Conservation (phyloP, 345 rosid genomes). For the Eucalyptus paniculata region DNA sequence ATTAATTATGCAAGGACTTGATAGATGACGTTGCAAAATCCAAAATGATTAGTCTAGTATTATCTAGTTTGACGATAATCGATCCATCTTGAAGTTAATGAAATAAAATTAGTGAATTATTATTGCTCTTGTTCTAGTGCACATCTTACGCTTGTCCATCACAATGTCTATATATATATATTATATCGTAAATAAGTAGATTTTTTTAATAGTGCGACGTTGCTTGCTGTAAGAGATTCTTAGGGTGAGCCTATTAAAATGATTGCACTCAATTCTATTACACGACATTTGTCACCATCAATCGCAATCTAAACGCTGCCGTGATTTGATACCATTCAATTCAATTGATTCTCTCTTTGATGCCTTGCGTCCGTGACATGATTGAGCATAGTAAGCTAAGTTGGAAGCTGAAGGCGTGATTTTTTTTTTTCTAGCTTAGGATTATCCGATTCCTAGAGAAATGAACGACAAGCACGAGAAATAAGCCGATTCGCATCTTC, state of each 20-base stretch:
- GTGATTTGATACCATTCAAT: not conserved
- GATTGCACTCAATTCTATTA: not conserved
- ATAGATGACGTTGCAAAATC: not conserved
- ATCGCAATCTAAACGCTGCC: not conserved
- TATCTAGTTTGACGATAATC: not conserved
- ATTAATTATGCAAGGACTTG: not conserved
- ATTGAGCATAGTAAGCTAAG: not conserved
- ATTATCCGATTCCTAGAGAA: not conserved
- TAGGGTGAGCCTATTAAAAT: not conserved
- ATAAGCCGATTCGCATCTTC: not conserved
- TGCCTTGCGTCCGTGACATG: not conserved
- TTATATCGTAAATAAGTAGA: not conserved
- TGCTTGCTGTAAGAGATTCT: not conserved
- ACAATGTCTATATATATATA: not conserved
- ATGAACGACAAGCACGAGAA: not conserved
- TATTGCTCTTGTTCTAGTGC: not conserved
- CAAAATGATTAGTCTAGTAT: not conserved
- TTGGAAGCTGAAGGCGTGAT: not conserved
- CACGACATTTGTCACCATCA: not conserved
- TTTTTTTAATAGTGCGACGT: not conserved
- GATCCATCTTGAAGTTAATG: not conserved
- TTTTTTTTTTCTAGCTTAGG: not conserved
- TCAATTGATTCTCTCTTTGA: not conserved
- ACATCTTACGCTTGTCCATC: not conserved
- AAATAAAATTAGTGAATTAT: not conserved